phyloP scores from a whole-genome alignment of 2,329 filamentous ascomycete genomes.

The Hypoxylon sp. region DNA sequence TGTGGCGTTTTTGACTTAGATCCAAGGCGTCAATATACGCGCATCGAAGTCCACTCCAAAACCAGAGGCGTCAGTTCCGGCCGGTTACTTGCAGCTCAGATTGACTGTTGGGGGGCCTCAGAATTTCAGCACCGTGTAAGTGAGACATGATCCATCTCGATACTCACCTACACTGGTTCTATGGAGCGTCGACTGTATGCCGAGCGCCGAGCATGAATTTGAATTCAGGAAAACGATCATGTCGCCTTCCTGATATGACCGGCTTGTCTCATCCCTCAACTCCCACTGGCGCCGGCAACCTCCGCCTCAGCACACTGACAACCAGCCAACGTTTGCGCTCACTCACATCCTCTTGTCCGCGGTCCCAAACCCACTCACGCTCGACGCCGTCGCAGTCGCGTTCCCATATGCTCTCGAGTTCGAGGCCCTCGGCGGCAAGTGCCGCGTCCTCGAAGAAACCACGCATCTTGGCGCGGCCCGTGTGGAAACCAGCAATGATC shows the following conservation, averaged over 20 bases:
- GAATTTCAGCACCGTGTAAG: neutral
- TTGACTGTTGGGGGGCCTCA: neutral
- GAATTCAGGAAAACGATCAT: neutral
- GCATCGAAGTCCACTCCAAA: neutral
- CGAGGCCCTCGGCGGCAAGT: slow-evolving; percentile 67
- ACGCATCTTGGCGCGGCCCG: slow-evolving; percentile 75
- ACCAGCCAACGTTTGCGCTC: slow-evolving; percentile 80
- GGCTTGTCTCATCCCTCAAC: slow-evolving; percentile 4
- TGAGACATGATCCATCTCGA: neutral
- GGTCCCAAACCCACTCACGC: slow-evolving; percentile 72
- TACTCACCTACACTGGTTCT: no score
- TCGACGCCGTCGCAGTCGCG: slow-evolving; percentile 75
- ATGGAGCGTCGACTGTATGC: neutral
- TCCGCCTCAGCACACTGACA: slow-evolving; percentile 67
- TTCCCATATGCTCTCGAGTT: slow-evolving; percentile 77
- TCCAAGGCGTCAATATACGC: neutral
- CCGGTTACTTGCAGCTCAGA: neutral
- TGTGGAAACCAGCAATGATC: slow-evolving; percentile 81
- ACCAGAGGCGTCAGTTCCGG: neutral
- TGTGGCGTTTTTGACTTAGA: neutral
- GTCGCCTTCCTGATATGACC: neutral
- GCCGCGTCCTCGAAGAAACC: slow-evolving; percentile 71
- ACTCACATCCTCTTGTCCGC: slow-evolving; percentile 72
- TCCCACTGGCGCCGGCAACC: neutral
- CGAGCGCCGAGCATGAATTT: neutral